These are phyloP conservation scores for Backusella australiensis DNA, from an alignment of 192 early-diverging fungal genomes.

Conservation along the genomic window DNA sequence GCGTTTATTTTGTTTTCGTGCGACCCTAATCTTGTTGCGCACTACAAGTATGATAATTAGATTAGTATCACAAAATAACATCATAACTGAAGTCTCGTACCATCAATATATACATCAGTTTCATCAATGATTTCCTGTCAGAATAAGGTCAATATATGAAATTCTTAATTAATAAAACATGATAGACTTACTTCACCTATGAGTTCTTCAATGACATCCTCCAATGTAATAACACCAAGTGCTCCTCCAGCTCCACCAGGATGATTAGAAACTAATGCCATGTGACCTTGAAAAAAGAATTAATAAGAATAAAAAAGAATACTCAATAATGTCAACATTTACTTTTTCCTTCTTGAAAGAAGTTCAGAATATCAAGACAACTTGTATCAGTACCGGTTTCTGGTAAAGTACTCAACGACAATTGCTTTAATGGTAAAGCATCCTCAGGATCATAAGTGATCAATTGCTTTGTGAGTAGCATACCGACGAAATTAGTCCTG, in stretches of 20 bases:
- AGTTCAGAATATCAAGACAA: constrained; percentile 72
- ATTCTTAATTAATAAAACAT: not conserved
- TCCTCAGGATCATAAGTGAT: constrained; percentile 72
- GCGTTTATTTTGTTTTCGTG: constrained; percentile 19
- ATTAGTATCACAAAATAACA: not conserved
- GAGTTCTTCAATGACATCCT: constrained; percentile 81
- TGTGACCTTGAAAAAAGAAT: constrained; percentile 42
- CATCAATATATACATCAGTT: constrained; percentile 58
- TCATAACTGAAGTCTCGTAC: not conserved
- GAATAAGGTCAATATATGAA: not conserved
- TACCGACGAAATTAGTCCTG: constrained; percentile 66
- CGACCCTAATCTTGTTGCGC: constrained; percentile 50
- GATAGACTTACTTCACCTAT: constrained; percentile 48
- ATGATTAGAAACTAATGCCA: constrained; percentile 60
- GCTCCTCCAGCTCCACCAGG: constrained; percentile 50
- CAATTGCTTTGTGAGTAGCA: constrained; percentile 70
- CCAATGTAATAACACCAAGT: constrained; percentile 72
- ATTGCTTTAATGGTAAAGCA: constrained; percentile 54
- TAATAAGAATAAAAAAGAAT: not conserved
- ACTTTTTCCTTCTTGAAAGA: constrained; percentile 78
- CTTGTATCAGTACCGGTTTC: constrained; percentile 51
- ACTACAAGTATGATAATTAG: constrained; percentile 14
- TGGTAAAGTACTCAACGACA: constrained; percentile 45
- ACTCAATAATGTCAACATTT: not conserved
- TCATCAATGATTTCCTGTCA: constrained; percentile 76